Conservation (phyloP, 2,329 filamentous ascomycete species). For the Diplodia intermedia region DNA sequence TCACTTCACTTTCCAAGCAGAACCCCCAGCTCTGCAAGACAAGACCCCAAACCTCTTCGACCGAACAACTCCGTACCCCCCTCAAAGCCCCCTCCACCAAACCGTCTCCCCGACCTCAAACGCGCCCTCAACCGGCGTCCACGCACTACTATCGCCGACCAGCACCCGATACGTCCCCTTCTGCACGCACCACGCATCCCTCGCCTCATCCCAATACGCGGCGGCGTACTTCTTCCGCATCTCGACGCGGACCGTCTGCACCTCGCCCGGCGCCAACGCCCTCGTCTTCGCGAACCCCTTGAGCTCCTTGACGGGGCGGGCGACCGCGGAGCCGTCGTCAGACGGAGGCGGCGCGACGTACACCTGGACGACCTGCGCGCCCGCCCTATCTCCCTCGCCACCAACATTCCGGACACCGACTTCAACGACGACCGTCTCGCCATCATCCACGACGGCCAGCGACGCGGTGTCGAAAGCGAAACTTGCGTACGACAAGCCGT, state of each 20-base stretch:
- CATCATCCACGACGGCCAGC: conserved; percentile 33
- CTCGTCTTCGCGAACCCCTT: conserved; percentile 71
- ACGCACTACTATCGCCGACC: conserved; percentile 65
- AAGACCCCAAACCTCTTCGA: too few species aligned
- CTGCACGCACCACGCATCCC: conserved; percentile 70
- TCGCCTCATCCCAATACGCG: conserved; percentile 74
- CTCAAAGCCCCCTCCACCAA: conserved; percentile 70
- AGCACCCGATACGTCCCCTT: conserved; percentile 69
- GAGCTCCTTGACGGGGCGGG: conserved; percentile 71
- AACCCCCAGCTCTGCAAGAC: too few species aligned
- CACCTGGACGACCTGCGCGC: conserved; percentile 70
- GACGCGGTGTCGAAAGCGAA: conserved; percentile 50
- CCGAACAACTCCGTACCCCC: too few species aligned
- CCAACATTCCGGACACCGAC: conserved; percentile 64
- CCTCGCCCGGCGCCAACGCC: conserved; percentile 63
- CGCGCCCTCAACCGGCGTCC: conserved; percentile 57
- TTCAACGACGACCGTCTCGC: background rate
- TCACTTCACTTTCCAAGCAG: too few species aligned
- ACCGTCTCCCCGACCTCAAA: conserved; percentile 67
- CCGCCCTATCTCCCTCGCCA: conserved; percentile 52
- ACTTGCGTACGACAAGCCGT: conserved; percentile 66
- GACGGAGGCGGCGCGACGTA: conserved; percentile 66
- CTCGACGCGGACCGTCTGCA: conserved; percentile 62
- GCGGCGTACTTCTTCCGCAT: conserved; percentile 69
- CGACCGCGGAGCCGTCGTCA: conserved; percentile 48